Conservation (phyloP, 1,284 basidiomycete genomes). For the Coniferiporia weirii region DNA sequence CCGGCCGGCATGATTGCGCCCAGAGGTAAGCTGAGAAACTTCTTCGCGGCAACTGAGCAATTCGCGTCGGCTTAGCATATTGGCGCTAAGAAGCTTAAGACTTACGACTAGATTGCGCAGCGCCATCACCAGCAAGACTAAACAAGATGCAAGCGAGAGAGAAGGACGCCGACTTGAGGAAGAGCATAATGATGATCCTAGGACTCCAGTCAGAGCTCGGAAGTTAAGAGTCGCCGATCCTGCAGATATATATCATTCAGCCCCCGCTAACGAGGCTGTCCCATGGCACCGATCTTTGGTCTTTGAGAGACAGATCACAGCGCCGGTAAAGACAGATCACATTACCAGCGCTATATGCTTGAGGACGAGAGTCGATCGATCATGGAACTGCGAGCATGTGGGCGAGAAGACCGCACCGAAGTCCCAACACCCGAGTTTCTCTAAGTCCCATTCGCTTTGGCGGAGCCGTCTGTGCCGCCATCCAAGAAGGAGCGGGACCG, state of each 20-base stretch:
- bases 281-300: background rate
- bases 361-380: too few relatives aligned
- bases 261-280: background rate
- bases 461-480: too few relatives aligned
- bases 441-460: background rate
- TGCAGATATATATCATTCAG: background rate
- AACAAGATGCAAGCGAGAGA: background rate
- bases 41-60: constrained; percentile 43
- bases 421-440: background rate
- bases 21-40: constrained; percentile 43
- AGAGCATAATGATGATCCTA: background rate
- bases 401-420: background rate
- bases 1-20: constrained; percentile 44
- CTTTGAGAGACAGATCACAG: too few relatives aligned
- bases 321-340: background rate
- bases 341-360: background rate
- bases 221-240: background rate
- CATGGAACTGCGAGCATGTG: background rate
- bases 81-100: background rate
- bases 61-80: background rate
- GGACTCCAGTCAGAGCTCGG: background rate
- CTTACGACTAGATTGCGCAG: constrained; percentile 3
- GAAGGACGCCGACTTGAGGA: background rate
- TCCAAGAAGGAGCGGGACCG: background rate
- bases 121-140: background rate